Percentiles rank a stretch among this genome's conserved stretches.
Conservation (phyloP, 75 land plant species). For the Adiantum capillusveneris region DNA sequence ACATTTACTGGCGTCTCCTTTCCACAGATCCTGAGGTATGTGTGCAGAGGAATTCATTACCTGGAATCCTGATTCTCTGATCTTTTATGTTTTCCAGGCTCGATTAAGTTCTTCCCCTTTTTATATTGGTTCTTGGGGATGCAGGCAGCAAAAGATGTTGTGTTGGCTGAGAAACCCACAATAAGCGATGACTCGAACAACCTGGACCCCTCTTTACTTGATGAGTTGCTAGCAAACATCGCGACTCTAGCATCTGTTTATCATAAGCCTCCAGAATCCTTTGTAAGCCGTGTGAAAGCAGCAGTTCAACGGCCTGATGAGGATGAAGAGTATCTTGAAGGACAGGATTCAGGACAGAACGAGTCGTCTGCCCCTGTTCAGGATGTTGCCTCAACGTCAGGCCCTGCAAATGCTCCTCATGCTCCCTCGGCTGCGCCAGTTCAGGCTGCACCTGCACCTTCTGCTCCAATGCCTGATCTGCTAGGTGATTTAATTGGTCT, state of each 20-base stretch:
- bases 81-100: too few species aligned
- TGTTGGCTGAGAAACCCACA: constrained; percentile 97
- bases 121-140: background rate
- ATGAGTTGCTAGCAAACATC: constrained; percentile 96
- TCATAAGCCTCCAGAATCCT: constrained; percentile 98
- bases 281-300: constrained; percentile 87
- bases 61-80: too few species aligned
- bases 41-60: too few species aligned
- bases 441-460: constrained; percentile 18
- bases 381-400: constrained; percentile 37
- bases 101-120: too few species aligned
- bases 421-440: constrained; percentile 26
- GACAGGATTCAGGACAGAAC: constrained; percentile 67
- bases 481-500: constrained; percentile 91
- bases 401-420: constrained; percentile 13
- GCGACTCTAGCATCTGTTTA: constrained; percentile 98
- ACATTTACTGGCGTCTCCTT: constrained; percentile 97
- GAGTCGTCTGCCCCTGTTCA: constrained; percentile 66
- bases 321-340: constrained; percentile 77
- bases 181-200: constrained; percentile 96
- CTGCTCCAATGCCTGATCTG: constrained; percentile 84
- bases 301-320: constrained; percentile 63
- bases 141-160: constrained; percentile 99
- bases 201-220: constrained; percentile 84
- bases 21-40: constrained; percentile 99